phyloP scores from a whole-genome alignment of 2,329 filamentous ascomycete genomes.

The Tricladium varicosporioides region DNA sequence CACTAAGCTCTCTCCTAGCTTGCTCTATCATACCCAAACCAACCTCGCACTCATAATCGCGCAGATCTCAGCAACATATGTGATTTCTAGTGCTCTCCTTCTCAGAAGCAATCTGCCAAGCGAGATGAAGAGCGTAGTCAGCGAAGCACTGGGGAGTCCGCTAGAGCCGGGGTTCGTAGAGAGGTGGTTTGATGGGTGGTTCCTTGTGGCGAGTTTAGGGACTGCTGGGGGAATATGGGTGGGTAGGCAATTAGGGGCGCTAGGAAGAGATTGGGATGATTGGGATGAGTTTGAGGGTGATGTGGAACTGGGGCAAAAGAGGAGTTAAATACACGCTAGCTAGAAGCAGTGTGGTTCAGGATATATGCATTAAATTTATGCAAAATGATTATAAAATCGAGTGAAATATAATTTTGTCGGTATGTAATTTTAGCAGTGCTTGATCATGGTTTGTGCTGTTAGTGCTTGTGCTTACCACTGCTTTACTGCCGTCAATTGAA shows the following conservation, averaged over 20 bases:
- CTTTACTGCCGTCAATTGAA: no score
- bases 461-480: no score
- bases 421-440: no score
- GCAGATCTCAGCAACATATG: slow-evolving; percentile 81
- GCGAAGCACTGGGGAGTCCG: slow-evolving; percentile 73
- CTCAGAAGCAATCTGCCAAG: slow-evolving; percentile 74
- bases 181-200: slow-evolving; percentile 87
- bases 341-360: no score
- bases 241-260: slow-evolving; percentile 56
- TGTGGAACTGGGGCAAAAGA: slow-evolving; percentile 69
- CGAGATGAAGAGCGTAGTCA: slow-evolving; percentile 74
- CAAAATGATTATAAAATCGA: no score
- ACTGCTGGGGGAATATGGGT: slow-evolving; percentile 74
- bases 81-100: slow-evolving; percentile 76
- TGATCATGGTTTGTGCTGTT: no score
- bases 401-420: no score
- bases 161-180: slow-evolving; percentile 69
- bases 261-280: slow-evolving; percentile 49
- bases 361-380: no score
- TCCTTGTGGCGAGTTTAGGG: slow-evolving; percentile 63
- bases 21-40: slow-evolving; percentile 69
- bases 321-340: slow-evolving; percentile 44
- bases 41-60: slow-evolving; percentile 77
- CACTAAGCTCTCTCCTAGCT: slow-evolving; percentile 68
- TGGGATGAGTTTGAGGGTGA: slow-evolving; percentile 61